Conservation (phyloP, 768 basidiomycete species). For the Hypsizygus marmoreus region DNA sequence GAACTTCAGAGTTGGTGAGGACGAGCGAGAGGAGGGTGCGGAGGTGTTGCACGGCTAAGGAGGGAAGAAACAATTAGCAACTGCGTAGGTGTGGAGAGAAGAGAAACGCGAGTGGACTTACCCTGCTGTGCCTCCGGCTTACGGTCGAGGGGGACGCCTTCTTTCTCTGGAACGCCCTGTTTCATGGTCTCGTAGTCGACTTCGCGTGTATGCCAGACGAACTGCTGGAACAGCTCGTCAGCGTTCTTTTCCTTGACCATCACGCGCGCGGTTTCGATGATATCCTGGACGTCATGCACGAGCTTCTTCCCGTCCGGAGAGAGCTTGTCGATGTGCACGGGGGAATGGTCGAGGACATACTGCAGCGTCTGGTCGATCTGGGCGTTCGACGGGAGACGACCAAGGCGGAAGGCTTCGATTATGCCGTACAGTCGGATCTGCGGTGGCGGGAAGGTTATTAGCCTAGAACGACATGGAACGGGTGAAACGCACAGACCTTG, state of each 20-base stretch:
- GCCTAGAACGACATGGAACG: background rate
- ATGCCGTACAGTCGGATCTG: slow-evolving; percentile 79
- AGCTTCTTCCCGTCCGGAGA: slow-evolving; percentile 79
- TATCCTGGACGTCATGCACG: slow-evolving; percentile 74
- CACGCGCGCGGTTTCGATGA: slow-evolving; percentile 70
- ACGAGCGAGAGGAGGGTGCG: slow-evolving; percentile 86
- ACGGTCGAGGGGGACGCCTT: slow-evolving; percentile 47
- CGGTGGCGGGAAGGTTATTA: background rate
- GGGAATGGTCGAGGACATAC: slow-evolving; percentile 61
- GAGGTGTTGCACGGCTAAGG: slow-evolving; percentile 75
- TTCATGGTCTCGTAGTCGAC: slow-evolving; percentile 32
- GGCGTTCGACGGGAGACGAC: slow-evolving; percentile 74
- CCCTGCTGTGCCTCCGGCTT: slow-evolving; percentile 66
- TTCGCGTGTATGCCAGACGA: slow-evolving; percentile 77
- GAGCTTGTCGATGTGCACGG: slow-evolving; percentile 64
- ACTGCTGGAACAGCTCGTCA: slow-evolving; percentile 92
- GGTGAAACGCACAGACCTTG: slow-evolving; percentile 46
- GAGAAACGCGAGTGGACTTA: slow-evolving; percentile 23
- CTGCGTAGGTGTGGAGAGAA: slow-evolving; percentile 2
- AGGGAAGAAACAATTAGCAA: background rate
- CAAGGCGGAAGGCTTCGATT: slow-evolving; percentile 77
- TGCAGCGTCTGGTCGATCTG: slow-evolving; percentile 77
- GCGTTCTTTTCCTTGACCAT: slow-evolving; percentile 84
- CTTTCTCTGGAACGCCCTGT: slow-evolving; percentile 18
- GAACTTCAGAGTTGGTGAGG: slow-evolving; percentile 90